phyloP scores from a whole-genome alignment of 1,139 yeast genomes.

The Zygoascus hellenicus region DNA sequence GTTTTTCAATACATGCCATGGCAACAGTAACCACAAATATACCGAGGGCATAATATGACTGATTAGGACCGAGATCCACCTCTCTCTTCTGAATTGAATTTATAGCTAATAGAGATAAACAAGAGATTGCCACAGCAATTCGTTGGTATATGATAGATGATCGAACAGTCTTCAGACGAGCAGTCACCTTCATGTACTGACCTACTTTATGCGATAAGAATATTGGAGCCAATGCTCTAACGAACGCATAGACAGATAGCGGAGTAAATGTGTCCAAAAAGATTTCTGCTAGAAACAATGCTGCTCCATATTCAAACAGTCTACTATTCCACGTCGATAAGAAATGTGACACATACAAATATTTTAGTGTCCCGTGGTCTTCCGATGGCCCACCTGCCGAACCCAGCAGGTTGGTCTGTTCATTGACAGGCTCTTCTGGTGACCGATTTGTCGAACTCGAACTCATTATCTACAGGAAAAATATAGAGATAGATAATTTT shows the following conservation, averaged over 20 bases:
- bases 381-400: neutral
- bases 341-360: constrained; percentile 30
- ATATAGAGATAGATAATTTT: no score
- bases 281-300: constrained; percentile 30
- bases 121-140: constrained; percentile 29
- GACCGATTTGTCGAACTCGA: neutral
- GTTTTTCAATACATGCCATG: constrained; percentile 34
- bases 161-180: constrained; percentile 30
- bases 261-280: constrained; percentile 32
- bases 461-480: neutral
- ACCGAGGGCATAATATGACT: neutral
- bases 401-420: neutral
- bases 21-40: constrained; percentile 24
- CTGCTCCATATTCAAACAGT: constrained; percentile 35
- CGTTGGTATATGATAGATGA: constrained; percentile 34
- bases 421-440: neutral
- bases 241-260: constrained; percentile 32
- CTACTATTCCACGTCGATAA: constrained; percentile 36
- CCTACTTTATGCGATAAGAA: constrained; percentile 29
- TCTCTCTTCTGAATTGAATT: constrained; percentile 14
- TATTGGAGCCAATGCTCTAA: constrained; percentile 29
- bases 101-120: constrained; percentile 23
- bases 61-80: constrained; percentile 2
- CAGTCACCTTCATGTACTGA: constrained; percentile 25
- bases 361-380: neutral